phyloP scores from a whole-genome alignment of 352 stramenopile genomes.

The Globisporangium barbulae region DNA sequence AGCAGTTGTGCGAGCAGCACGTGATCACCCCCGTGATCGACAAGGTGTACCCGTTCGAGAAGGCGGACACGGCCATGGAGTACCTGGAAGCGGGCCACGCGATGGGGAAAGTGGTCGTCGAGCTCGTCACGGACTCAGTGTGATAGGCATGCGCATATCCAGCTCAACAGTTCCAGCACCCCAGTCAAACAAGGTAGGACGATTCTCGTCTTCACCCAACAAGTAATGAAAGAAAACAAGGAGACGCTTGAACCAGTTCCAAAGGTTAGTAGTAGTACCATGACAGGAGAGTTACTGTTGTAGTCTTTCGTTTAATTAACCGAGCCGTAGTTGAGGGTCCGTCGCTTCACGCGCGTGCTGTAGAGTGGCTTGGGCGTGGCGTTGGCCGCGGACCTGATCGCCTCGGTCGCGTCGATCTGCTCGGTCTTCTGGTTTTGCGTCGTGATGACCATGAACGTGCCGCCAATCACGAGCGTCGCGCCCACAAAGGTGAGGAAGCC shows the following conservation, averaged over 20 bases:
- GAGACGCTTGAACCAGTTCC: neutral
- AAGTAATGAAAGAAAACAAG: neutral
- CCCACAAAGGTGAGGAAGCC: conserved; percentile 70
- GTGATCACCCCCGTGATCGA: conserved; percentile 35
- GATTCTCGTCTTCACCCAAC: neutral
- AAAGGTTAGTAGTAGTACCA: neutral
- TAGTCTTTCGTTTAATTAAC: conserved; percentile 5
- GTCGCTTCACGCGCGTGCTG: conserved; percentile 51
- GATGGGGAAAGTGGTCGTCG: conserved; percentile 45
- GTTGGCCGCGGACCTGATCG: conserved; percentile 39
- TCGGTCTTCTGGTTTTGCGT: conserved; percentile 80
- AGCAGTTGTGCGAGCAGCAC: conserved; percentile 24
- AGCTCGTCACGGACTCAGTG: conserved; percentile 20
- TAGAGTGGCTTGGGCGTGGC: conserved; percentile 59
- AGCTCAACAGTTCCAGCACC: too few relatives aligned
- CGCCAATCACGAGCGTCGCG: conserved; percentile 67
- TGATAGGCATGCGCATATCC: neutral
- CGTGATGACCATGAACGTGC: conserved; percentile 74
- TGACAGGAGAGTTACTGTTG: neutral
- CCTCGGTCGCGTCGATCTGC: conserved; percentile 77
- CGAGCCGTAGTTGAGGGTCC: conserved; percentile 47
- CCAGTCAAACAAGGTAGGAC: too few relatives aligned
- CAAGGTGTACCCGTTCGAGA: conserved; percentile 45
- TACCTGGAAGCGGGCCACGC: conserved; percentile 39
- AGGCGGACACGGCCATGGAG: conserved; percentile 39